Conservation (phyloP, 2,329 filamentous ascomycete species). For the Cercospora sp. region DNA sequence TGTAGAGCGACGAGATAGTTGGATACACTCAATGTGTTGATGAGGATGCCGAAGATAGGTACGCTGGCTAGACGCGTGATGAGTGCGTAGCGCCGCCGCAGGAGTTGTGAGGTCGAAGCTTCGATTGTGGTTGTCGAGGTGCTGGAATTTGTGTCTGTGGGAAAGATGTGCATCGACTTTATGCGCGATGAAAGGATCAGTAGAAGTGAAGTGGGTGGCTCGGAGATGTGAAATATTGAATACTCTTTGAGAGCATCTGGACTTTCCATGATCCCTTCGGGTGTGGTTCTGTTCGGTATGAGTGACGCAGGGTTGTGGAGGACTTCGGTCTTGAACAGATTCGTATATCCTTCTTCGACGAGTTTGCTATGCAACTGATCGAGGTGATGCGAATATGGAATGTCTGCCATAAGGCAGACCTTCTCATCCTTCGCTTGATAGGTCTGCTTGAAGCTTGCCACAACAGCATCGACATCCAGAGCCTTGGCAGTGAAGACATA, state of each 20-base stretch:
- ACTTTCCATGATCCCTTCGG: slow-evolving; percentile 49
- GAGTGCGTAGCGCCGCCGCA: slow-evolving; percentile 85
- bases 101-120: slow-evolving; percentile 55
- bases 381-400: slow-evolving; percentile 80
- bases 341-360: slow-evolving; percentile 62
- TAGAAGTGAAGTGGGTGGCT: slow-evolving; percentile 77
- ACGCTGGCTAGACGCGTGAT: slow-evolving; percentile 77
- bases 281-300: slow-evolving; percentile 80
- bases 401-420: slow-evolving; percentile 82
- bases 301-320: slow-evolving; percentile 74
- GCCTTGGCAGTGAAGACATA: slow-evolving; percentile 81
- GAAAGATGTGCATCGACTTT: slow-evolving; percentile 73
- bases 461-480: slow-evolving; percentile 62
- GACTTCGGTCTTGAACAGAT: slow-evolving; percentile 69
- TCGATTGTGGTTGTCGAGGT: slow-evolving; percentile 42
- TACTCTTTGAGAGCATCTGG: slow-evolving; percentile 61
- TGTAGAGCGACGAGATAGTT: slow-evolving; percentile 84
- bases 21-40: slow-evolving; percentile 90
- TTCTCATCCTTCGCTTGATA: slow-evolving; percentile 66
- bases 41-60: slow-evolving; percentile 86
- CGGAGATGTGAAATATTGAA: slow-evolving; percentile 80
- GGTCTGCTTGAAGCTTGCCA: slow-evolving; percentile 64
- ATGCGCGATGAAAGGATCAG: slow-evolving; percentile 85
- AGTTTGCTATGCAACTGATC: slow-evolving; percentile 58
- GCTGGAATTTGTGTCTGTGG: slow-evolving; percentile 48